Evolutionary conservation across 1,139 yeast genomes (phyloP).

Genomic region (Yamadazyma trypodendri): DNA sequence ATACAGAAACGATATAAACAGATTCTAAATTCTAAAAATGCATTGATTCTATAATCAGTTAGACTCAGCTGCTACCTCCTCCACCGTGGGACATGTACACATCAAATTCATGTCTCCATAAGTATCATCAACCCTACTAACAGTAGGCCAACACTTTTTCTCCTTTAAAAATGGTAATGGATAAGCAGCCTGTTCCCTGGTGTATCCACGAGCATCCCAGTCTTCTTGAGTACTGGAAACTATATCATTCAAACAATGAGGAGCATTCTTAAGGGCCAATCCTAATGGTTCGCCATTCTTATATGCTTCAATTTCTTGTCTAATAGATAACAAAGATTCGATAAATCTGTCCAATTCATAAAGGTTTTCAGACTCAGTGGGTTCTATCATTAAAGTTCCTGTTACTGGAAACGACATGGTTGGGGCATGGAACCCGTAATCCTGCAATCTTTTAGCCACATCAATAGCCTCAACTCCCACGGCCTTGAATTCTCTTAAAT

Average conservation of each 20-base stretch:
- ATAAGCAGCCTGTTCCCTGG: slow-evolving; percentile 91
- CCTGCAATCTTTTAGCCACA: slow-evolving; percentile 94
- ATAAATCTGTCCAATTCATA: slow-evolving; percentile 89
- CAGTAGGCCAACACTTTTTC: slow-evolving; percentile 93
- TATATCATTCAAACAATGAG: slow-evolving; percentile 84
- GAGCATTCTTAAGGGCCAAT: slow-evolving; percentile 80
- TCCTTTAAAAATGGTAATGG: slow-evolving; percentile 73
- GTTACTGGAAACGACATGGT: slow-evolving; percentile 99
- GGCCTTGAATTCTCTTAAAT: slow-evolving; percentile 79
- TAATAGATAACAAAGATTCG: slow-evolving; percentile 80
- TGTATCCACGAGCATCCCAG: slow-evolving; percentile 80
- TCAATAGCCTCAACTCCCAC: slow-evolving; percentile 92
- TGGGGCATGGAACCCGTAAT: slow-evolving; percentile 98
- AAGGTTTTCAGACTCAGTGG: slow-evolving; percentile 91
- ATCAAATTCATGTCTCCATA: slow-evolving; percentile 90
- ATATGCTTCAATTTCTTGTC: slow-evolving; percentile 77
- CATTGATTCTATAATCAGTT: background rate
- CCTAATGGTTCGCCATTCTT: slow-evolving; percentile 68
- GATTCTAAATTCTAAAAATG: slow-evolving; percentile 5
- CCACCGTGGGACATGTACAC: slow-evolving; percentile 90
- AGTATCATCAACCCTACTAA: slow-evolving; percentile 87
- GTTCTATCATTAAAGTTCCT: slow-evolving; percentile 96
- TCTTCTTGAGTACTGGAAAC: slow-evolving; percentile 57
- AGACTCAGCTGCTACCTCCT: slow-evolving; percentile 51
- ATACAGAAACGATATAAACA: slow-evolving; percentile 3